Conservation (phyloP, 768 basidiomycete species). For the Cubamyces sp. region DNA sequence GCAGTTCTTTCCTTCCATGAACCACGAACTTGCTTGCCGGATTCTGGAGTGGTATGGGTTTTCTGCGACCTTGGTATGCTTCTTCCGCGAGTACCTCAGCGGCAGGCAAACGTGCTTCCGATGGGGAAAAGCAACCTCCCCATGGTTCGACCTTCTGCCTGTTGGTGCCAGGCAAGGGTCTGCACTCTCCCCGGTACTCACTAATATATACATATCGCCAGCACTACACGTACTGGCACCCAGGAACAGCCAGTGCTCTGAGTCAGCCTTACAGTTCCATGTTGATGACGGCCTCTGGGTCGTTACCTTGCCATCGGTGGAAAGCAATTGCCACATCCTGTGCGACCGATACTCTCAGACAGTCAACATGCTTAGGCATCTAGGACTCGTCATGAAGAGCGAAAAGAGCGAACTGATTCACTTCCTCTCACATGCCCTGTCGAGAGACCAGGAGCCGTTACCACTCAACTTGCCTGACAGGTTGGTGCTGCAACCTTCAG, state of each 20-base stretch:
- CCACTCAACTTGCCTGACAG: background rate
- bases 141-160: background rate
- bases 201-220: constrained; percentile 24
- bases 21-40: constrained; percentile 16
- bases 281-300: constrained; percentile 25
- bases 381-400: constrained; percentile 16
- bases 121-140: constrained; percentile 4
- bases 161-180: constrained; percentile 26
- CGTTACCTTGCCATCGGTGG: background rate
- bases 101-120: constrained; percentile 18
- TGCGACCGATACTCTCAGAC: background rate
- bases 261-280: constrained; percentile 14
- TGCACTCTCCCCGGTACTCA: constrained; percentile 21
- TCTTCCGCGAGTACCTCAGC: constrained; percentile 19
- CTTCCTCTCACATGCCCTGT: constrained; percentile 2
- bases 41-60: constrained; percentile 24
- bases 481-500: background rate
- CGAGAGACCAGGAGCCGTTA: background rate
- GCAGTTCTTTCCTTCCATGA: constrained; percentile 29
- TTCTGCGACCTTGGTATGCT: constrained; percentile 3
- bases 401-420: constrained; percentile 28
- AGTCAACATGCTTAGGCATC: background rate
- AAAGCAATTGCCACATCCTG: background rate
- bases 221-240: constrained; percentile 17
- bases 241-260: background rate